Evolutionary conservation across 2,329 filamentous ascomycete species (phyloP).

Genomic region (Hymenoscyphus occultus): DNA sequence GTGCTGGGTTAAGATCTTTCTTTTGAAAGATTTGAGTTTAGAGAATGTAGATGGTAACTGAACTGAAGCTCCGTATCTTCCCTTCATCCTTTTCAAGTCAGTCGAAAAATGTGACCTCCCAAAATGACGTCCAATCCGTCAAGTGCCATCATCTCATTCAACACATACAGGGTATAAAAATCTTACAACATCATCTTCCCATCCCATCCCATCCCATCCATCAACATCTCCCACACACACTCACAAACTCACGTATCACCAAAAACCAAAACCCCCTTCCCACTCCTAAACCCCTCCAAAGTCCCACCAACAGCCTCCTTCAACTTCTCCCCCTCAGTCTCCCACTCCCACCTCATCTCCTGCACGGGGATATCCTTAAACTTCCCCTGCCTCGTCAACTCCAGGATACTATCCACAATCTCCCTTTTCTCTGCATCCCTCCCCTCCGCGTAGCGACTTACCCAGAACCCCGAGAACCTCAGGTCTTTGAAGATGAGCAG

Average conservation of each 20-base stretch:
- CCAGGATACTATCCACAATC: slow-evolving; percentile 82
- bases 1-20: too few species aligned
- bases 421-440: slow-evolving; percentile 70
- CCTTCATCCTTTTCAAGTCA: too few species aligned
- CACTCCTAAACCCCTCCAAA: slow-evolving; percentile 76
- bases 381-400: slow-evolving; percentile 68
- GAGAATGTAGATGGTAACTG: too few species aligned
- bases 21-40: too few species aligned
- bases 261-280: slow-evolving; percentile 90
- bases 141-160: not conserved
- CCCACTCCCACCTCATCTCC: slow-evolving; percentile 78
- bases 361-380: slow-evolving; percentile 84
- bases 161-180: not conserved
- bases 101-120: not conserved
- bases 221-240: not conserved
- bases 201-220: not conserved
- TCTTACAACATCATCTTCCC: not conserved
- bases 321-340: slow-evolving; percentile 68
- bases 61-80: too few species aligned
- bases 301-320: slow-evolving; percentile 77
- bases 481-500: slow-evolving; percentile 93
- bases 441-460: slow-evolving; percentile 80
- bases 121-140: not conserved
- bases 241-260: slow-evolving; percentile 43
- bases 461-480: slow-evolving; percentile 89